Base-by-base conservation (phyloP, 2,329 filamentous ascomycete species). In the Phyllosticta ampelicida region DNA sequence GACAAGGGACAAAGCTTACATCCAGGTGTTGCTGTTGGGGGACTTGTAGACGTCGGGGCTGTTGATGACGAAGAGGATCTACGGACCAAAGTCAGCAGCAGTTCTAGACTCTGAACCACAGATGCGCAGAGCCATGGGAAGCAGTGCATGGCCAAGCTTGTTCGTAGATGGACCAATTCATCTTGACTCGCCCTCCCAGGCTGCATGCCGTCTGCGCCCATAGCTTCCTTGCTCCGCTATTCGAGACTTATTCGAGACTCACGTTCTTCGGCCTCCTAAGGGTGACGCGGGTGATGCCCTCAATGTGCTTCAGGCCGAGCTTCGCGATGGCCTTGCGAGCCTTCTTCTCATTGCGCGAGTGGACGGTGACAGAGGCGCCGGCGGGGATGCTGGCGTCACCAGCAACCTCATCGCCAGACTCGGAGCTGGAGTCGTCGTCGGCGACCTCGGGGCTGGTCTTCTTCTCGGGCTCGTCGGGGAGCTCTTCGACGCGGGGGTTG, bases 341-440 rank as follows among this genome's bases (percentile, higher is more conserved):
- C 86, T 99, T 99, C 89, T 99, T 99, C 87, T 99, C 94, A 81
- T 97, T 97, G 77, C 94, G 90, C 74, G 90, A 96, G 84, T 97
- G 92, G 72, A 99, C 86, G 70, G 94, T 85, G 72, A 92, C 87
- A 65, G 87, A 85, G 71, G 90, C 89, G 73, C 92, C 94, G 66
- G 88, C 86, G 73, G 92, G 90, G 68, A 86, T 85, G 74, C 76
- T 80, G 68, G 80, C 76, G 72, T 85, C 83, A 63, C 79, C 80
- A 48, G 54, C 58, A 59, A 72, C 77, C 75, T 94, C 90, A 68
- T 83, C 86, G 69, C 87, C 87, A 69, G 86, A 88, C 66, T 89
- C 86, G 70, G 84, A 85, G 78, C 82, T 84, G 65, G 85, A 84
- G 64, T 81, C 81, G 63, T 86, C 85, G 69, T 86, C 83, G 74